These are phyloP conservation scores for Chernovozyma sophiae-reginae DNA, from an alignment of 1,139 yeast genomes.

Conservation along the genomic window DNA sequence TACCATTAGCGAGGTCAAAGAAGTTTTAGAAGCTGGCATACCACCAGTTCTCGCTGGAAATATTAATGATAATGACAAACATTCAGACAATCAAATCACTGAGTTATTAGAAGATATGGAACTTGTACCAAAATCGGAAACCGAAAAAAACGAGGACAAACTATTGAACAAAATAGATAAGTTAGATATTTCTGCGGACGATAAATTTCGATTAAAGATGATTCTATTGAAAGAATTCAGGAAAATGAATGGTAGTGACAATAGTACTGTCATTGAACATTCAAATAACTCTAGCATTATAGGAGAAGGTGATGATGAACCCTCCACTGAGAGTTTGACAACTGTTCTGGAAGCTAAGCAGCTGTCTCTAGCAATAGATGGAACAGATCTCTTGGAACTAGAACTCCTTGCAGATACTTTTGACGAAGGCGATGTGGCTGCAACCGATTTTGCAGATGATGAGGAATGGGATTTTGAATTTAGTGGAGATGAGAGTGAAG, in stretches of 20 bases:
- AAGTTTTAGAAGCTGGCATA: neutral
- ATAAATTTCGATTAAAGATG: slow-evolving; percentile 43
- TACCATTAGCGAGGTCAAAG: neutral
- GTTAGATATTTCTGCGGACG: slow-evolving; percentile 45
- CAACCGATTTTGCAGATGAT: slow-evolving; percentile 32
- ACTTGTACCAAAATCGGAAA: slow-evolving; percentile 14
- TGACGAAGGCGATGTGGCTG: slow-evolving; percentile 32
- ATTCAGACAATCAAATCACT: slow-evolving; percentile 19
- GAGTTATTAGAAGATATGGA: slow-evolving; percentile 53
- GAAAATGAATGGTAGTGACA: slow-evolving; percentile 5
- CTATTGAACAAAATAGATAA: slow-evolving; percentile 26
- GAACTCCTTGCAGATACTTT: slow-evolving; percentile 52
- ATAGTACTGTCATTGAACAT: neutral
- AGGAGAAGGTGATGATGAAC: neutral
- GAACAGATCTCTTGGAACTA: slow-evolving; percentile 31
- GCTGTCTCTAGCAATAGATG: slow-evolving; percentile 17
- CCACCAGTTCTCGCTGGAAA: too few relatives aligned
- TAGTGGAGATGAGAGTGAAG: slow-evolving; percentile 28
- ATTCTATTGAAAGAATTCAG: slow-evolving; percentile 18
- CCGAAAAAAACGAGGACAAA: slow-evolving; percentile 14
- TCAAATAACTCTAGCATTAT: slow-evolving; percentile 1
- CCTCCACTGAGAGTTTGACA: slow-evolving; percentile 8
- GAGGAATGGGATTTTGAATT: slow-evolving; percentile 35
- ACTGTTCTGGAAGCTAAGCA: too few relatives aligned
- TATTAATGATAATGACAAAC: neutral